These are phyloP conservation scores for Pythium angustatum DNA, from an alignment of 352 stramenopile species.

Conservation along the genomic window DNA sequence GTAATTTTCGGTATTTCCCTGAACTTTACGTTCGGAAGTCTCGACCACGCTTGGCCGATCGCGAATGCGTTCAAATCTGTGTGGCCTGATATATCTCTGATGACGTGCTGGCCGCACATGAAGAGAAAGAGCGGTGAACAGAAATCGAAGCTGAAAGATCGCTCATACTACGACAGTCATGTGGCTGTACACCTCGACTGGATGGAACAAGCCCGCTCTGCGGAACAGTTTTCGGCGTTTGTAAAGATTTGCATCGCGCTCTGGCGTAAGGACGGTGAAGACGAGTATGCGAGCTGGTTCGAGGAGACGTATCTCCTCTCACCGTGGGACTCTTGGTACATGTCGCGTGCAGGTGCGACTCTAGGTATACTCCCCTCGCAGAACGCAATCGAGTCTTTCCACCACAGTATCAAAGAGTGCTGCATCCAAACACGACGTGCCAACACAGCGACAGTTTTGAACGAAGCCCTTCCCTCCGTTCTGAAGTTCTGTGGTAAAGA, in stretches of 20 bases:
- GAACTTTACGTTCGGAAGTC: constrained; percentile 18
- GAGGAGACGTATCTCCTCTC: not conserved
- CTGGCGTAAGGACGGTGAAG: not conserved
- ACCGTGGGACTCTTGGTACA: not conserved
- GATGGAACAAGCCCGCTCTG: not conserved
- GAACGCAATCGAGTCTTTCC: not conserved
- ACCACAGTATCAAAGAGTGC: not conserved
- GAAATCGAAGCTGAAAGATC: not conserved
- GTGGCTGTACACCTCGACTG: not conserved
- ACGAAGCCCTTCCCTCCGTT: not conserved
- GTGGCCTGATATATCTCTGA: constrained; percentile 17
- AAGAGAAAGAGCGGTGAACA: not conserved
- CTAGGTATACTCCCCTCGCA: not conserved
- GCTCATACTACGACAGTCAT: not conserved
- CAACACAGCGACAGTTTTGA: not conserved
- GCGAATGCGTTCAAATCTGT: constrained; percentile 21
- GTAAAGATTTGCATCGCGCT: not conserved
- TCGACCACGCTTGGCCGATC: constrained; percentile 19
- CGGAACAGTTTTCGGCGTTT: not conserved
- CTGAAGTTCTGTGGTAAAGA: not conserved
- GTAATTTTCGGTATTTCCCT: constrained; percentile 22
- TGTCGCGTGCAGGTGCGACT: not conserved
- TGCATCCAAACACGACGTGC: not conserved
- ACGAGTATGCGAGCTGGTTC: not conserved
- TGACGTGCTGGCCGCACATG: constrained; percentile 12